Conservation (phyloP, 352 stramenopile species). For the Phytopythium vexans region DNA sequence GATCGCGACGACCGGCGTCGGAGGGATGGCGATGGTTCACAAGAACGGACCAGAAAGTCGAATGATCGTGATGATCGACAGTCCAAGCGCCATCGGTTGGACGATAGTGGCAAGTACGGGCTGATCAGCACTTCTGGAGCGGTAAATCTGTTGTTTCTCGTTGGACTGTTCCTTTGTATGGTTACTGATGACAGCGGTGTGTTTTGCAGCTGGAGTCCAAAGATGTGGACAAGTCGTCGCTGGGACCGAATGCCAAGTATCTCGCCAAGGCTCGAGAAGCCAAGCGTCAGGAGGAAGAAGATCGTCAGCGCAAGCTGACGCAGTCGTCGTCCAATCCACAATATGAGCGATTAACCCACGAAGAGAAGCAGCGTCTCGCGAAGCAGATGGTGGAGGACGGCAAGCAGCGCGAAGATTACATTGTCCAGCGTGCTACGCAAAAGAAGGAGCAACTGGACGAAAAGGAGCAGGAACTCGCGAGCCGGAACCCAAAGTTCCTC, state of each 20-base stretch:
- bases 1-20: background rate
- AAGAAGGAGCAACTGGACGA: conserved; percentile 61
- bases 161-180: conserved; percentile 1
- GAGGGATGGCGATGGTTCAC: background rate
- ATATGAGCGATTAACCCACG: conserved; percentile 22
- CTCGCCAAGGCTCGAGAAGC: conserved; percentile 68
- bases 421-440: conserved; percentile 39
- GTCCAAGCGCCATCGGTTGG: conserved; percentile 2
- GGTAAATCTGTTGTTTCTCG: conserved; percentile 9
- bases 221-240: conserved; percentile 68
- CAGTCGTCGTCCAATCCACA: conserved; percentile 27
- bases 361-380: conserved; percentile 61
- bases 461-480: conserved; percentile 38
- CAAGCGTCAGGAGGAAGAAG: conserved; percentile 65
- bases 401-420: conserved; percentile 58
- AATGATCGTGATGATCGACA: conserved; percentile 4
- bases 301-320: conserved; percentile 55
- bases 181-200: background rate
- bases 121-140: conserved; percentile 55
- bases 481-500: conserved; percentile 70
- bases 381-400: conserved; percentile 77
- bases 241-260: conserved; percentile 79
- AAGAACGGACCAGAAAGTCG: background rate
- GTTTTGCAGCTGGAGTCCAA: conserved; percentile 48
- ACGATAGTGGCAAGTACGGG: conserved; percentile 50